phyloP scores from a whole-genome alignment of 805 yeast genomes.

The Pichia paraexigua region DNA sequence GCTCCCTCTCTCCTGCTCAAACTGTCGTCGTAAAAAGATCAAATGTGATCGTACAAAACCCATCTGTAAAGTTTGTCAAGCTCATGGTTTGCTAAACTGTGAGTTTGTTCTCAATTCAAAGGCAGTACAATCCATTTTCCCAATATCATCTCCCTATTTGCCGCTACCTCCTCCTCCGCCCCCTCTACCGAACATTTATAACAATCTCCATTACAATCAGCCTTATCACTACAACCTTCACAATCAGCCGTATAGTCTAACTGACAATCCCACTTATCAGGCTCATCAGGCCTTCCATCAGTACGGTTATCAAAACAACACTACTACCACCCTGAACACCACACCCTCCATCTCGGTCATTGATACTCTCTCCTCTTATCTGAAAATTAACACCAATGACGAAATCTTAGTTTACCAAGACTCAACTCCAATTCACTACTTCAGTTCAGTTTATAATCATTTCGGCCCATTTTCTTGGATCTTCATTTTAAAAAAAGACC shows the following conservation, averaged over 20 bases:
- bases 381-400: constrained; percentile 28
- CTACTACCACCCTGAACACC: background rate
- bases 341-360: background rate
- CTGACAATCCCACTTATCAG: background rate
- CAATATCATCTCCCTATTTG: too few species aligned
- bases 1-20: constrained; percentile 38
- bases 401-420: constrained; percentile 34
- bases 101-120: constrained; percentile 21
- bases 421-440: constrained; percentile 29
- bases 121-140: too few species aligned
- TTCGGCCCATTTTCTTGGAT: constrained; percentile 47
- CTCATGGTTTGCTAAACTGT: constrained; percentile 24
- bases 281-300: background rate
- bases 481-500: constrained; percentile 40
- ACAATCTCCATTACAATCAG: too few species aligned
- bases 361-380: background rate
- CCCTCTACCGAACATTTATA: too few species aligned
- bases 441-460: constrained; percentile 32
- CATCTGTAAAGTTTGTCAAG: constrained; percentile 27
- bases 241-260: background rate
- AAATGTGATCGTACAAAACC: constrained; percentile 34
- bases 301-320: background rate
- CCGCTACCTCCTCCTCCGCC: background rate
- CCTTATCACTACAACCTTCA: too few species aligned
- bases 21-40: constrained; percentile 40